Evolutionary conservation across 2,329 filamentous ascomycete genomes (phyloP), one percentile per base, ranked within the genome.

Genomic region (Amphichorda felina): DNA sequence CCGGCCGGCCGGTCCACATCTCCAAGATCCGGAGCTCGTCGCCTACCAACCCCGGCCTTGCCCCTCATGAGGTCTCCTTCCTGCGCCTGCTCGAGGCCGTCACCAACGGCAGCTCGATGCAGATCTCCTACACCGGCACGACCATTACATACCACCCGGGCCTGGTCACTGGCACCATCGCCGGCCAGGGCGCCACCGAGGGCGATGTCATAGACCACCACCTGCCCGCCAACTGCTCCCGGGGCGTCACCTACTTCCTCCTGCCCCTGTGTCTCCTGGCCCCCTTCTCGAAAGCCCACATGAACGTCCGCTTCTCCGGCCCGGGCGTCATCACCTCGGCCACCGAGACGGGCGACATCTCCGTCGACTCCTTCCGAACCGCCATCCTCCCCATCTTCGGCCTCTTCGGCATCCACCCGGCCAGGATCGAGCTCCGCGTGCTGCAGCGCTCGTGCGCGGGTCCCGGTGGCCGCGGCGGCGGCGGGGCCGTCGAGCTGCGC

Each of bases 81-180:
- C 73, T 98, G 22, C 88, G 91, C 38, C 82, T 98, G 14, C 79
- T 98, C 51, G 91, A 96, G 59, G 74, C 85, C 46, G 72, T 98
- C 49, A 98, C 91, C 51, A 98, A 98, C 67, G 91, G 91, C 61
- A 84, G 83, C 39, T 79, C 82, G 38, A 86, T 96, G 63, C 88
- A 95, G 51, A 94, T 98, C 47, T 94, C 87, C 9, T 91, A 94
- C 63, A 95, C 87, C 2, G 91, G 91, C 53, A 96, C 91, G 1
- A 88, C 86, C 1, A 74, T 98, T 38, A 80, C 88, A 26, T 98
- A 93, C 62, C 82, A 84, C 45, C 91, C 91, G 0, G 91, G 91
- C 25, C 68, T 98, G 28, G 93, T 98, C 50, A 91, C 86, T 0
- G 91, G 91, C 41, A 82, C 79, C 32, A 76, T 82, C 17, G 69